phyloP scores from a whole-genome alignment of 129 eudicot species.

The Arctium minus region DNA sequence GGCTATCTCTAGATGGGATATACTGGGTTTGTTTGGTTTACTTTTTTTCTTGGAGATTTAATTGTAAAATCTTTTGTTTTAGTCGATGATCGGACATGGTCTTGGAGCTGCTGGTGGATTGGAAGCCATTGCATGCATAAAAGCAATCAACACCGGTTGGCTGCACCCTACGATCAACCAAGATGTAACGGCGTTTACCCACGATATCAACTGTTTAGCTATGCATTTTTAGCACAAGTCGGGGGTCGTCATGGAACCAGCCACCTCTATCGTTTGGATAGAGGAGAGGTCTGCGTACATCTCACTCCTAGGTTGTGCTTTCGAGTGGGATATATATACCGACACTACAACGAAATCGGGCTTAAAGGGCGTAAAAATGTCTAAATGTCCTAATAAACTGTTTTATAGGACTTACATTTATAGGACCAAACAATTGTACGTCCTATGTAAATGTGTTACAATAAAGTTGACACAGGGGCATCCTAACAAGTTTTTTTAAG shows the following conservation, averaged over 20 bases:
- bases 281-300: too few relatives aligned
- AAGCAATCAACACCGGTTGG: conserved; percentile 84
- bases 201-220: neutral
- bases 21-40: neutral
- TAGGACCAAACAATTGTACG: neutral
- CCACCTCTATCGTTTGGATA: too few relatives aligned
- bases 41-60: neutral
- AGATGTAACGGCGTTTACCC: conserved; percentile 37
- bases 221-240: too few relatives aligned
- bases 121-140: conserved; percentile 79
- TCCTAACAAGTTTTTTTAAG: neutral
- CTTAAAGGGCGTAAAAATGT: neutral
- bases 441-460: too few relatives aligned
- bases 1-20: neutral
- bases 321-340: neutral
- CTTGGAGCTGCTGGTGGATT: conserved; percentile 90
- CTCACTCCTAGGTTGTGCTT: too few relatives aligned
- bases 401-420: neutral
- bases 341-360: too few relatives aligned
- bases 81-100: conserved; percentile 92
- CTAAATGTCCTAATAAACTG: neutral
- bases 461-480: neutral
- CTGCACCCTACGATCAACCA: conserved; percentile 87
- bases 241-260: too few relatives aligned
- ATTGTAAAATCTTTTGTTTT: neutral